phyloP scores from a whole-genome alignment of 441 rosid genomes.

The Adansonia gregorii region DNA sequence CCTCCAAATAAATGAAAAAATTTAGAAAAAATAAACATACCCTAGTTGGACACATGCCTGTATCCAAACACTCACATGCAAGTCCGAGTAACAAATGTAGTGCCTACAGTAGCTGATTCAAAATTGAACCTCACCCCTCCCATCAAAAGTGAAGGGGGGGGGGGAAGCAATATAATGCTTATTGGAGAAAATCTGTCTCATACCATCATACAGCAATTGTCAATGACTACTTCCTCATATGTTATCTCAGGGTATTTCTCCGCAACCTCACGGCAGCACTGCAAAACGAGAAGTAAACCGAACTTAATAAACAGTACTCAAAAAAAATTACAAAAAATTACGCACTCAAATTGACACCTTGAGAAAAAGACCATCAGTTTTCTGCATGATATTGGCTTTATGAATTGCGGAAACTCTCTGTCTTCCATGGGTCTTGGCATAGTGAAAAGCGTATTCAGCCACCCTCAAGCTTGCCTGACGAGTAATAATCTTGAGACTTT shows the following conservation, averaged over 20 bases:
- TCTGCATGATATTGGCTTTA: constrained; percentile 99
- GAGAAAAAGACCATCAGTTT: constrained; percentile 96
- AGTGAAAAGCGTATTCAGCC: constrained; percentile 95
- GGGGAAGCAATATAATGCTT: neutral
- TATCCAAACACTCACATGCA: too few relatives aligned
- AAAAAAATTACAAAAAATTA: neutral
- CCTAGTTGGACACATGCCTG: too few relatives aligned
- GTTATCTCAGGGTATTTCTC: constrained; percentile 86
- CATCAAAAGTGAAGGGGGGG: neutral
- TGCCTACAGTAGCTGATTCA: neutral
- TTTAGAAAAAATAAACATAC: too few relatives aligned
- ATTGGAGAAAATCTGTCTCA: constrained; percentile 22
- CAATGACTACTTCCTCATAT: constrained; percentile 94
- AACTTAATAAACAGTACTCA: constrained; percentile 3
- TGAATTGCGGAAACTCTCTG: constrained; percentile 95
- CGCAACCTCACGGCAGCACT: constrained; percentile 97
- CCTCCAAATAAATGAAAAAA: too few relatives aligned
- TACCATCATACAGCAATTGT: constrained; percentile 99
- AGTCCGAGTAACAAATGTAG: neutral
- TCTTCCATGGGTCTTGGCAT: constrained; percentile 91
- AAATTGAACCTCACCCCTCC: neutral
- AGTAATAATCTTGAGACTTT: constrained; percentile 92
- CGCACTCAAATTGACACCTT: constrained; percentile 49
- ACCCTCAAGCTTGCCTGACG: constrained; percentile 95
- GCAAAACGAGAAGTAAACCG: constrained; percentile 30